Evolutionary conservation across 306 rosid genomes (phyloP).

Genomic region (Boehmeria nivea): DNA sequence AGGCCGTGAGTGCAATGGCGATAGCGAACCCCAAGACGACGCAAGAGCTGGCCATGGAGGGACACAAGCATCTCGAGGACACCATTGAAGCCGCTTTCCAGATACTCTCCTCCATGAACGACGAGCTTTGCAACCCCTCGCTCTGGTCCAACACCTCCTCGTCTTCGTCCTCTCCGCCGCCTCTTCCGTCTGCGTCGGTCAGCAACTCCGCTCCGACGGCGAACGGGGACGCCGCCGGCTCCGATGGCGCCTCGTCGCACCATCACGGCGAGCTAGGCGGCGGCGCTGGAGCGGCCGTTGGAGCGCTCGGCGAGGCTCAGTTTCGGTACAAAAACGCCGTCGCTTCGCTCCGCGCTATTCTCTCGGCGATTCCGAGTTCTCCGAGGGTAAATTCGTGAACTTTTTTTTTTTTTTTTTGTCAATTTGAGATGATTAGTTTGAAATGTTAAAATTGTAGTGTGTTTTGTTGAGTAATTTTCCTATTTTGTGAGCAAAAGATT

Average conservation of each 20-base stretch:
- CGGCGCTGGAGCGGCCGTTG: slow-evolving; percentile 35
- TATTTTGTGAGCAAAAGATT: no score
- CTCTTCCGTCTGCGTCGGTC: slow-evolving; percentile 14
- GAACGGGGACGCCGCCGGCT: slow-evolving; percentile 53
- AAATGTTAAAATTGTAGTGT: no score
- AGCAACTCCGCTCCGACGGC: slow-evolving; percentile 34
- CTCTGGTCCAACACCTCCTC: slow-evolving; percentile 61
- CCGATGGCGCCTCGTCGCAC: slow-evolving; percentile 41
- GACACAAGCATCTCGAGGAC: slow-evolving; percentile 72
- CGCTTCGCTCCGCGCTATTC: slow-evolving; percentile 57
- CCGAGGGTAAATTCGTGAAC: slow-evolving; percentile 47
- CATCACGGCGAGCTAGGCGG: slow-evolving; percentile 47
- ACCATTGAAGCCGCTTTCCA: slow-evolving; percentile 79
- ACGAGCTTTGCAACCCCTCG: slow-evolving; percentile 84
- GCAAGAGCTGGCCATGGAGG: slow-evolving; percentile 80
- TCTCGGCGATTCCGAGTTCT: slow-evolving; percentile 67
- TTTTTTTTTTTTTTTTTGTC: neutral
- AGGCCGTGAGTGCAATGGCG: slow-evolving; percentile 20
- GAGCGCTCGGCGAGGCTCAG: slow-evolving; percentile 87
- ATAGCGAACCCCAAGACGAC: slow-evolving; percentile 42
- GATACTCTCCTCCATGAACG: slow-evolving; percentile 94
- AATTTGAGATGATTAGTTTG: neutral
- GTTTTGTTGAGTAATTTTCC: no score
- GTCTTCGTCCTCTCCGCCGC: slow-evolving; percentile 23
- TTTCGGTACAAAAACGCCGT: slow-evolving; percentile 70